A percentile compares a stretch with the other conserved stretches of the same genome.
phyloP scores from a whole-genome alignment of 1,139 yeast genomes.

The Yamadazyma atlantica region DNA sequence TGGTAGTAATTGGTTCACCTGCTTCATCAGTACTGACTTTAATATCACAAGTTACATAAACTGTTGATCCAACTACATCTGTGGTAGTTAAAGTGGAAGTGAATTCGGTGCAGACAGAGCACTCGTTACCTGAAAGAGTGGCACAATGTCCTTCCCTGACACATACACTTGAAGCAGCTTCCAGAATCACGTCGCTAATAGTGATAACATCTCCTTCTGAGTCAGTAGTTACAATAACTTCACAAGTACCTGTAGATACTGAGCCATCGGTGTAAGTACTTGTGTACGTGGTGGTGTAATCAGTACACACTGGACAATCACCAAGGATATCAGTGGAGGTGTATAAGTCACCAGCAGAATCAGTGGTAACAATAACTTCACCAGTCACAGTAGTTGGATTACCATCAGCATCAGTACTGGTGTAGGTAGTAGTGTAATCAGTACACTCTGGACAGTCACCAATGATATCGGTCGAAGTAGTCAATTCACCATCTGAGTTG shows the following conservation, averaged over 20 bases:
- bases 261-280: conserved; percentile 15
- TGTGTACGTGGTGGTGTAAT: conserved; percentile 17
- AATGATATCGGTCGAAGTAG: conserved; percentile 6
- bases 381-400: conserved; percentile 8
- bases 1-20: not conserved
- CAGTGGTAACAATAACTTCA: conserved; percentile 3
- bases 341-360: conserved; percentile 2
- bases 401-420: conserved; percentile 13
- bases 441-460: conserved; percentile 13
- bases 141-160: conserved; percentile 3
- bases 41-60: not conserved
- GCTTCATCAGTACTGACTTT: not conserved
- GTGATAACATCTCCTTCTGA: conserved; percentile 10
- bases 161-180: conserved; percentile 1
- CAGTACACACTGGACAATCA: conserved; percentile 13
- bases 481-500: conserved; percentile 6
- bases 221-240: conserved; percentile 12
- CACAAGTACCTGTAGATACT: conserved; percentile 10
- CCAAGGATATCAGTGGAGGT: conserved; percentile 10
- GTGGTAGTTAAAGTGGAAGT: conserved; percentile 2
- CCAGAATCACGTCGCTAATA: not conserved
- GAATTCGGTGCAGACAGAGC: conserved; percentile 3
- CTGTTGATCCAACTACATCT: not conserved
- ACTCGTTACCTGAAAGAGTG: conserved; percentile 1
- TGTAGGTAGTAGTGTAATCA: conserved; percentile 13